Percentiles rank a stretch among this genome's conserved stretches.
Evolutionary conservation across 441 rosid species (phyloP).

Genomic region (Erysimum pusillum): DNA sequence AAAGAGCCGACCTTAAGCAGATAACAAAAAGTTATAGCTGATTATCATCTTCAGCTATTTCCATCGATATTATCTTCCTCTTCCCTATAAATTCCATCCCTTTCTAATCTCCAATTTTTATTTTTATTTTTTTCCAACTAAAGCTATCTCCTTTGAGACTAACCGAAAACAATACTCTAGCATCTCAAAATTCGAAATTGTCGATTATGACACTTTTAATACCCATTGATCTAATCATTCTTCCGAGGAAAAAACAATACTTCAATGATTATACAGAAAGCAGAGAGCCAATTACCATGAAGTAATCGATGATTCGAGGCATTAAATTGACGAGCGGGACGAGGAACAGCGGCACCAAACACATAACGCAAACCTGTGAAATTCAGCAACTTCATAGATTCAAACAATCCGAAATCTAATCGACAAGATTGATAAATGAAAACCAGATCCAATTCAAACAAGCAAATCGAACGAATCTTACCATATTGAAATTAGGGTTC

Average conservation of each 20-base stretch:
- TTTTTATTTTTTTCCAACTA: background rate
- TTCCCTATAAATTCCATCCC: background rate
- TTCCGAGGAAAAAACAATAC: background rate
- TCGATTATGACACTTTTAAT: background rate
- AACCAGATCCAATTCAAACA: background rate
- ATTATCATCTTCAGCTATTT: background rate
- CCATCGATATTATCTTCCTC: background rate
- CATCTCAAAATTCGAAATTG: conserved; percentile 10
- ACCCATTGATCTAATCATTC: background rate
- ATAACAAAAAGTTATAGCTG: conserved; percentile 1
- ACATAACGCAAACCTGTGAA: conserved; percentile 79
- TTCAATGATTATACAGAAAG: background rate
- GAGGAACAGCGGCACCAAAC: conserved; percentile 88
- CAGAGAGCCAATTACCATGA: conserved; percentile 59
- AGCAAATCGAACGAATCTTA: conserved; percentile 15
- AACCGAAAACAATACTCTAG: conserved; percentile 12
- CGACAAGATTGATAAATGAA: background rate
- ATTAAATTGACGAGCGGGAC: conserved; percentile 81
- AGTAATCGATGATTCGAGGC: conserved; percentile 68
- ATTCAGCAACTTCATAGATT: conserved; percentile 9
- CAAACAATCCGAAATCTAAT: conserved; percentile 13
- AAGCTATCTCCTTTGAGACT: background rate
- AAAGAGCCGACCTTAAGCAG: conserved; percentile 15
- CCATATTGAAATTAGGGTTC: conserved; percentile 44
- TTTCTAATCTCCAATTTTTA: background rate